Evolutionary conservation across 2,329 filamentous ascomycete genomes (phyloP), one percentile per base, ranked within the genome.

Genomic region (Leptographium radiaticola): DNA sequence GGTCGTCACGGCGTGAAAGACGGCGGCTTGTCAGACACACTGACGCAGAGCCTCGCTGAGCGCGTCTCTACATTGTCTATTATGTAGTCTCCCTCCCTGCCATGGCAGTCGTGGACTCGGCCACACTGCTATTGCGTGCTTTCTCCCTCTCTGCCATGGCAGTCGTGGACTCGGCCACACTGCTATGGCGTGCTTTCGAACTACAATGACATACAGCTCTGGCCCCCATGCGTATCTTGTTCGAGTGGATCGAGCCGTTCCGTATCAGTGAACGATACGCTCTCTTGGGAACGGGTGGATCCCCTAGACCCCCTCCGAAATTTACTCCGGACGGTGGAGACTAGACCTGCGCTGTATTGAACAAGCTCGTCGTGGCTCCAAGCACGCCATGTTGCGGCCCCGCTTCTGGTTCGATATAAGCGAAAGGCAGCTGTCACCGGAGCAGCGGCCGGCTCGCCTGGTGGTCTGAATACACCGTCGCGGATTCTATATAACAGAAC

Each of bases 241-340:
- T 31, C 44, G 8, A 47, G 30, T 31, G 44, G 30, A 31, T 16
- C 44, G 30, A 33, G 9, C 6, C 44, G 31, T n/a, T 20, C 20
- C 10, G 42, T 25, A 44, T 44, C 11, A 25, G 42, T 25, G 34
- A 36, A 36, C 34, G 40, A 20, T n/a, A n/a, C 40, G 18, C 18
- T 43, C 40, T 18, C 40, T 43, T 18, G 40, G 40, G 40, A n/a
- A 18, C 16, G 45, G 6, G 16, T 47, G 31, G 45, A 34, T 33
- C 31, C 15, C 16, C 30, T 11, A 47, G 53, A 80, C 81, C 62
- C 76, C 72, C 53, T 74, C 73, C 51, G 72, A 76, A 63, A 74
- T 76, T 68, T 70, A 77, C 62, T 73, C 76, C 67, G 76, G 49
- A 40, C 20, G 36, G 31, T 48, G 33, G 31, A 16, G 47, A 46